A percentile compares a stretch with the other conserved stretches of the same genome.
Evolutionary conservation across 2,329 filamentous ascomycete species (phyloP).

Genomic region (Graphiopsis chlorocephala): DNA sequence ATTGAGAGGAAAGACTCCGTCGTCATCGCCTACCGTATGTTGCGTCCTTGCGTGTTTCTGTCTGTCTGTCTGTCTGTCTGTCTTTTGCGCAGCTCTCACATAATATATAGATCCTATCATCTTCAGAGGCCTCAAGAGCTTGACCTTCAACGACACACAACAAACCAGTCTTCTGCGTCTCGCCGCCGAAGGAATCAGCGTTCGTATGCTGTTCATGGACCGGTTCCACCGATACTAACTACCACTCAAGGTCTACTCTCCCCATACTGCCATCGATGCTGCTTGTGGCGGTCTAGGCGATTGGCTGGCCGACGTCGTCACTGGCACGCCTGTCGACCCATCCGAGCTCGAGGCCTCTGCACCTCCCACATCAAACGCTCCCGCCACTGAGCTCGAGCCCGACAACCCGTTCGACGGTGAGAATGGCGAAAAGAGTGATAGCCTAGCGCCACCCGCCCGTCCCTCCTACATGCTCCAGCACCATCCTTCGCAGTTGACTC

Average conservation of each 20-base stretch:
- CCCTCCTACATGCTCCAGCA: slow-evolving; percentile 46
- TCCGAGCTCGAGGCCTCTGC: slow-evolving; percentile 20
- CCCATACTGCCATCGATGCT: slow-evolving; percentile 91
- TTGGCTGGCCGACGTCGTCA: slow-evolving; percentile 87
- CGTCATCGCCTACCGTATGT: slow-evolving; percentile 82
- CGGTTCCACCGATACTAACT: slow-evolving; percentile 71
- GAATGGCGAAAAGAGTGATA: slow-evolving; percentile 24
- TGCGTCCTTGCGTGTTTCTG: background rate
- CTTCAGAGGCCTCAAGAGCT: slow-evolving; percentile 84
- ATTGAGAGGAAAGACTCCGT: slow-evolving; percentile 72
- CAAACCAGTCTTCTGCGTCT: slow-evolving; percentile 81
- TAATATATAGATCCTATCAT: slow-evolving; percentile 78
- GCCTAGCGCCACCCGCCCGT: slow-evolving; percentile 39
- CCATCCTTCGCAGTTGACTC: slow-evolving; percentile 47
- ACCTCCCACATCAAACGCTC: background rate
- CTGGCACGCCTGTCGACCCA: slow-evolving; percentile 48
- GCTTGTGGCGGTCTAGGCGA: slow-evolving; percentile 82
- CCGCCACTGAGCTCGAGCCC: slow-evolving; percentile 15
- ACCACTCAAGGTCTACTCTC: slow-evolving; percentile 66
- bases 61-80: background rate
- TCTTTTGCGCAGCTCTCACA: slow-evolving; percentile 31
- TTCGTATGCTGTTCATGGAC: slow-evolving; percentile 69
- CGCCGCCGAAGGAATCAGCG: slow-evolving; percentile 81
- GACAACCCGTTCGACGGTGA: slow-evolving; percentile 7
- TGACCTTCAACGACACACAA: slow-evolving; percentile 81